Base-by-base conservation (phyloP, 1,284 basidiomycete species). In the Trichosporon asahii region DNA sequence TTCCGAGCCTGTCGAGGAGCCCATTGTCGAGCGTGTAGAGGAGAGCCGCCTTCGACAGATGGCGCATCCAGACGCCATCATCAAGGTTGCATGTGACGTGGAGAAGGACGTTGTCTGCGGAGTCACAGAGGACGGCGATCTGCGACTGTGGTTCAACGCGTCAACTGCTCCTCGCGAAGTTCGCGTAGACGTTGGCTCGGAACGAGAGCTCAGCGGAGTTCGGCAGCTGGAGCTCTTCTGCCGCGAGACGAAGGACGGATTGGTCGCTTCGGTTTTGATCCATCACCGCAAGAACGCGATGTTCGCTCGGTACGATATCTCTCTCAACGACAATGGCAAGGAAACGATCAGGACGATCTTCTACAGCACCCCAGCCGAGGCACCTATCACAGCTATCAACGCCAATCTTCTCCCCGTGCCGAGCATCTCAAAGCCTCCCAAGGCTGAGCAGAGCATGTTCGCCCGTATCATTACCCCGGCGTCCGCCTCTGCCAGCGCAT, bases 71-170 rank as follows among this genome's bases (percentile, higher is more conserved):
- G 82, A 83, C 70, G 69, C 70, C 3, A 74, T 82, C 55, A 68
- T 75, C n/a, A 65, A 77, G 12, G 77, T 74, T 7, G 73, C 78
- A 7, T 82, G 78, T 66, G 73, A 79, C 49, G 27, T 70, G 0
- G 57, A 63, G 11, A 64, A 73, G 40, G 78, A 79, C 21, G 72
- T 81, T 7, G 72, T 79, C 2, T 77, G 78, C 18, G 80, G 78
- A 9, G 77, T 79, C 0, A 81, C 81, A 0, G 76, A 70, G 23
- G 78, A 79, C 44, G 81, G 81, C 9, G 80, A 80, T 66, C 64
- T 82, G 40, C 74, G 78, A 1, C 60, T 82, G 0, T 80, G 78
- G 79, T 76, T 76, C 55, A 69, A 66, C n/a, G 74, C 70, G 3
- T 37, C 31, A 15, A 33, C 65, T 2, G 27, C 46, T 5, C 68